A percentile compares a stretch with the other conserved stretches of the same genome.
Evolutionary conservation across 1,284 basidiomycete species (phyloP).

Genomic region (Dichomitus squalens): DNA sequence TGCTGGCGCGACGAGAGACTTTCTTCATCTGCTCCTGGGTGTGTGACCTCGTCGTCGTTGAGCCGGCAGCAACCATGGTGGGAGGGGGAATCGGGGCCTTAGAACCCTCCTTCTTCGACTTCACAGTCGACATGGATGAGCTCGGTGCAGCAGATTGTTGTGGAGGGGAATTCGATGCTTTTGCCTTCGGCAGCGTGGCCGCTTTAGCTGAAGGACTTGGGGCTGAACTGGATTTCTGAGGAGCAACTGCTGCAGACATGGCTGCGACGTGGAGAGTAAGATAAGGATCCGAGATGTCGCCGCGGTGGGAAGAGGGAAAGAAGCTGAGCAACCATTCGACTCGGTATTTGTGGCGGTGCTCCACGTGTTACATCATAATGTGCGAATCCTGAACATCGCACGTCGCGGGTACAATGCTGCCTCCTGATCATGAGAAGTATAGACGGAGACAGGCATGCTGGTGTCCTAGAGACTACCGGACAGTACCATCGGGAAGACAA

Average conservation of each 20-base stretch:
- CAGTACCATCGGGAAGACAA: conserved; percentile 13
- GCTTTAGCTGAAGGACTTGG: conserved; percentile 7
- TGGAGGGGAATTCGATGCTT: conserved; percentile 5
- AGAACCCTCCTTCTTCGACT: conserved; percentile 28
- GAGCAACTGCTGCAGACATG: conserved; percentile 20
- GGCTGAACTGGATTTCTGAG: conserved; percentile 12
- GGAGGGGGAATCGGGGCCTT: conserved; percentile 16
- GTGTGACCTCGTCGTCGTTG: conserved; percentile 2
- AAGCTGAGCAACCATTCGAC: conserved; percentile 9
- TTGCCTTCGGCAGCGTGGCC: conserved; percentile 10
- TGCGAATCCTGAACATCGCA: no score
- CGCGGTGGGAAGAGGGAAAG: conserved; percentile 4
- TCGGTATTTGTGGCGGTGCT: conserved; percentile 19
- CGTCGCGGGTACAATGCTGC: no score
- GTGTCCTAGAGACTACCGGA: background rate
- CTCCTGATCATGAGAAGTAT: no score
- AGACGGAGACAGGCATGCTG: no score
- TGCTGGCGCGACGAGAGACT: conserved; percentile 64
- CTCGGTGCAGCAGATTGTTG: conserved; percentile 6
- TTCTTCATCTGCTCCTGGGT: conserved; percentile 49
- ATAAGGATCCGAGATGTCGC: conserved; percentile 6
- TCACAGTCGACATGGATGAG: conserved; percentile 15
- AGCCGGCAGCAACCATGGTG: conserved; percentile 12
- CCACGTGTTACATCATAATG: no score
- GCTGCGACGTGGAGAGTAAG: background rate